phyloP scores from a whole-genome alignment of 345 rosid genomes.

The Clarkia xantiana region DNA sequence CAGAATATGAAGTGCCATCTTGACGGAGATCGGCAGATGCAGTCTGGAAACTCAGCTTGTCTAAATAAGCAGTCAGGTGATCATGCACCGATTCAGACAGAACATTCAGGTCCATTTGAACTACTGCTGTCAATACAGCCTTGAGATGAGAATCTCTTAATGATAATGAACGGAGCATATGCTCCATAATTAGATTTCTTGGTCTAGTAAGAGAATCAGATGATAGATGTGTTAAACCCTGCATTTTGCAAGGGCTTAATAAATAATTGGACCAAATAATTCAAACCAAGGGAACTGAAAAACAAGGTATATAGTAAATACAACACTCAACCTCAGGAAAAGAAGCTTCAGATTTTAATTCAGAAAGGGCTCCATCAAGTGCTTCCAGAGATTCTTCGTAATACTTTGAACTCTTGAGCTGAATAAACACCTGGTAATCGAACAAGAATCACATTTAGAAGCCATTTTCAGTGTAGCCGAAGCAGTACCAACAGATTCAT shows the following conservation, averaged over 20 bases:
- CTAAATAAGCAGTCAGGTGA: constrained; percentile 16
- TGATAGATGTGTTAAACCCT: constrained; percentile 71
- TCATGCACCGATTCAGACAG: constrained; percentile 14
- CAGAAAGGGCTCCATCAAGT: constrained; percentile 44
- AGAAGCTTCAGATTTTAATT: constrained; percentile 36
- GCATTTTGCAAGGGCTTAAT: constrained; percentile 4
- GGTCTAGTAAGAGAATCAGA: constrained; percentile 30
- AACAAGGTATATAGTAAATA: no score
- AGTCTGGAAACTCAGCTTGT: constrained; percentile 19
- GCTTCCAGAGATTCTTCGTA: constrained; percentile 39
- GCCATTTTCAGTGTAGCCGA: neutral
- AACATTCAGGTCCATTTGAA: constrained; percentile 34
- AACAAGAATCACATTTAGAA: neutral
- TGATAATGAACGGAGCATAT: constrained; percentile 33
- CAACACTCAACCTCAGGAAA: constrained; percentile 54
- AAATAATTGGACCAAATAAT: neutral
- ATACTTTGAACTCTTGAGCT: constrained; percentile 17
- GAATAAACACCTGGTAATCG: constrained; percentile 7
- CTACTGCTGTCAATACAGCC: constrained; percentile 40
- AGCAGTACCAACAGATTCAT: neutral
- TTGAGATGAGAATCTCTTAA: constrained; percentile 54
- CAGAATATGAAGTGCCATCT: constrained; percentile 7
- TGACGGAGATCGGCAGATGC: constrained; percentile 3
- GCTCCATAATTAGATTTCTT: constrained; percentile 28
- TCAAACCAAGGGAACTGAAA: neutral